Percentiles rank a stretch among this genome's conserved stretches.
phyloP scores from a whole-genome alignment of 805 yeast genomes.

The Danielia oregonensis region DNA sequence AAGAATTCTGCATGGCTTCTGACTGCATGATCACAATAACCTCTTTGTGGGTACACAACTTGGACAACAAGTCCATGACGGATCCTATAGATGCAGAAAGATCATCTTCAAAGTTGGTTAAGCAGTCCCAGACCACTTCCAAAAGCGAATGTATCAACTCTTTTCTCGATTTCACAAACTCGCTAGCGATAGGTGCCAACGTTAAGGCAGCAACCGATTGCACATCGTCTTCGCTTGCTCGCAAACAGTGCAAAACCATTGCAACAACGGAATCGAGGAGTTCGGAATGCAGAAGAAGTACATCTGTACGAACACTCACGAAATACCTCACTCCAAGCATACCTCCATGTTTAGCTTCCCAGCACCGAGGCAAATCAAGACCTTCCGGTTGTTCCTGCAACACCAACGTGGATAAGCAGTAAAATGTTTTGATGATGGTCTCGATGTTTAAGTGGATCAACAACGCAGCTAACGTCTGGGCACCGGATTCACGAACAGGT shows the following conservation, averaged over 20 bases:
- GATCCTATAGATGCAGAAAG: constrained; percentile 92
- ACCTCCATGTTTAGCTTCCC: constrained; percentile 99
- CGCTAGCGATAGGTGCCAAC: constrained; percentile 82
- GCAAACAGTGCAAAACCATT: constrained; percentile 83
- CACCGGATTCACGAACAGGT: constrained; percentile 95
- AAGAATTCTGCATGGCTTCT: constrained; percentile 48
- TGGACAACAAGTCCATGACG: constrained; percentile 90
- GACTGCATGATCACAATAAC: constrained; percentile 70
- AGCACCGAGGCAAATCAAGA: constrained; percentile 49
- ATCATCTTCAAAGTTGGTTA: constrained; percentile 84
- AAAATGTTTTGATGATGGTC: constrained; percentile 58
- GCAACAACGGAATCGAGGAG: constrained; percentile 68
- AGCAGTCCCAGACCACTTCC: constrained; percentile 85
- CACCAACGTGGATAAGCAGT: constrained; percentile 63
- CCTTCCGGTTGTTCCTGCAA: constrained; percentile 54
- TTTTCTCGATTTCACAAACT: constrained; percentile 67
- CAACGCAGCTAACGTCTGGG: constrained; percentile 89
- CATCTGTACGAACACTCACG: constrained; percentile 82
- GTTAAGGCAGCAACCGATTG: constrained; percentile 97
- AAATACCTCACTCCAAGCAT: constrained; percentile 89
- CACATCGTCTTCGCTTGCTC: constrained; percentile 84
- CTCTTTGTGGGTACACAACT: constrained; percentile 74
- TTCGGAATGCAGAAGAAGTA: constrained; percentile 56
- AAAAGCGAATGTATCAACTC: constrained; percentile 46
- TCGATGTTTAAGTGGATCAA: constrained; percentile 66